Evolutionary conservation across 2,329 filamentous ascomycete genomes (phyloP).

Genomic region (Amphichorda felina): DNA sequence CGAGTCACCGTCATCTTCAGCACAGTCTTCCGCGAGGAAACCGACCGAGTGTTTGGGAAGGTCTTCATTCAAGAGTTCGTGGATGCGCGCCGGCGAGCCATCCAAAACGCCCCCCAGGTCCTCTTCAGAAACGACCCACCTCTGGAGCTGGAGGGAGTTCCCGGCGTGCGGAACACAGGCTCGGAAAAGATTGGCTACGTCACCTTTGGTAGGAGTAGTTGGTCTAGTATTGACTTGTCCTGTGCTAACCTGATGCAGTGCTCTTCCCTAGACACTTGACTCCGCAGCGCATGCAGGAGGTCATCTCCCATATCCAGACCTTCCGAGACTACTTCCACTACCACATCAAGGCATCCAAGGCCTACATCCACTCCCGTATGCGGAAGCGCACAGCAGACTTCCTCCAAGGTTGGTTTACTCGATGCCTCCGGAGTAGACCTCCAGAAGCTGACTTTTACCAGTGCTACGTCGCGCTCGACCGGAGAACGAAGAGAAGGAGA

Average conservation of each 20-base stretch:
- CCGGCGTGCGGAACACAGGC: conserved; percentile 64
- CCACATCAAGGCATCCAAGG: conserved; percentile 98
- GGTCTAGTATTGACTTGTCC: not conserved
- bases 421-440: not conserved
- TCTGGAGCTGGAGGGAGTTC: conserved; percentile 77
- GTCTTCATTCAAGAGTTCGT: conserved; percentile 99
- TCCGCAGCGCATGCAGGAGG: conserved; percentile 78
- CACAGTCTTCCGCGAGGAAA: conserved; percentile 95
- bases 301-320: conserved; percentile 98
- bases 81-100: conserved; percentile 84
- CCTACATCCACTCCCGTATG: conserved; percentile 98
- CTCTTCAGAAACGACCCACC: conserved; percentile 92
- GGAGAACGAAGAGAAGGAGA: conserved; percentile 92
- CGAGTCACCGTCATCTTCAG: conserved; percentile 98
- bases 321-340: conserved; percentile 99
- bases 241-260: conserved; percentile 39
- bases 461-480: conserved; percentile 93
- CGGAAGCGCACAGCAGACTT: conserved; percentile 95
- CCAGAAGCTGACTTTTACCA: conserved; percentile 19
- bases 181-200: conserved; percentile 92
- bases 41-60: conserved; percentile 93
- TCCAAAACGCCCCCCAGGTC: conserved; percentile 97
- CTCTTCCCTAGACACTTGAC: conserved; percentile 93
- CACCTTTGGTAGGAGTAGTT: conserved; percentile 65
- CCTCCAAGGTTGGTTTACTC: conserved; percentile 60